Base-by-base conservation (phyloP, 2,329 filamentous ascomycete species). In the Exophiala sp. region DNA sequence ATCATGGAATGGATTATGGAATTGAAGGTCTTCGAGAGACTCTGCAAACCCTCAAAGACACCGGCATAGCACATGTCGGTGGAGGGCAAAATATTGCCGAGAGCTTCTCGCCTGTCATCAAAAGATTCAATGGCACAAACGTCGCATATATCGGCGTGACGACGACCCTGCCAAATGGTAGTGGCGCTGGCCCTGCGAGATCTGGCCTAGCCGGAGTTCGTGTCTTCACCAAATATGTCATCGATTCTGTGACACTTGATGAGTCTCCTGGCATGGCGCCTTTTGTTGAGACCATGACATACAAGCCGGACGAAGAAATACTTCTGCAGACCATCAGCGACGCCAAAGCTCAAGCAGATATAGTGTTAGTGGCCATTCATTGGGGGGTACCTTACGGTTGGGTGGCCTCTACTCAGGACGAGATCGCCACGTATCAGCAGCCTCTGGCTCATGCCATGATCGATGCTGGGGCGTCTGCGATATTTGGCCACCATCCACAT, bases 401-500 rank as follows among this genome's bases (percentile, higher is more conserved):
- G 50, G 42, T 52, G 9, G 42, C 42, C 8, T 16, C 20, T 8
- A 47, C 14, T 11, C 50, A 52, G 20, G 50, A 52, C 35, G 50
- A 52, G 42, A 47, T 52, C n/a, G 50, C 50, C 9, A 52, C 50
- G 14, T 52, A 52, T 33, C 50, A 52, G 20, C 50, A 34, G 18
- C 50, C 50, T 3, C 24, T 52, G 34, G 50, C 50, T 11, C 33
- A 47, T 33, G 42, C 50, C 18, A 52, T 52, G 42, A 40, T 52
- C 35, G 50, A 52, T 11, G 50, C 50, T 1, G 50, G 50, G 11
- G 50, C 50, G 9, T 52, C 50, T 5, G 50, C 50, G 11, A 47
- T 52, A 9, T 52, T 52, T 32, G 50, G 50, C n/a, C 50, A 52
- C 35, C 50, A 52, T 47, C 50, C 50, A 16, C 50, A 52, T 24